Evolutionary conservation across 495 filamentous ascomycete species (phyloP).

Genomic region (Tuber indicum): DNA sequence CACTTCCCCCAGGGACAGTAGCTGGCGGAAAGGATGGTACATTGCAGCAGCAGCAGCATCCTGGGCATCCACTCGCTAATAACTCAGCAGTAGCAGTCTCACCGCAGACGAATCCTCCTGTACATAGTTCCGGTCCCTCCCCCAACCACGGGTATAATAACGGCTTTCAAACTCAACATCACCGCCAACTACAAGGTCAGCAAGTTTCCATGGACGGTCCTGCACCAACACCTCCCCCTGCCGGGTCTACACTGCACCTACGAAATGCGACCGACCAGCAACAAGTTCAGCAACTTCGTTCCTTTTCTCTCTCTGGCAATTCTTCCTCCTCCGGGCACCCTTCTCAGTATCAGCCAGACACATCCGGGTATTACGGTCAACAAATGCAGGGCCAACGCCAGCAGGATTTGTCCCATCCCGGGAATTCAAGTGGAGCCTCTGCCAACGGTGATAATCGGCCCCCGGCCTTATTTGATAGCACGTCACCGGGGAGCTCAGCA

Average conservation of each 20-base stretch:
- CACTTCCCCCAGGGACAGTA: slow-evolving; percentile 24
- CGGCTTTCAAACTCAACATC: slow-evolving; percentile 31
- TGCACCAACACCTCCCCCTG: slow-evolving; percentile 21
- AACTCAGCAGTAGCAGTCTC: slow-evolving; percentile 23
- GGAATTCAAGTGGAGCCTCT: not conserved
- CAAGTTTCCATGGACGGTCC: slow-evolving; percentile 30
- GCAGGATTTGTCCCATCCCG: not conserved
- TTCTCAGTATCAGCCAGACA: slow-evolving; percentile 26
- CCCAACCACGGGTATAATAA: slow-evolving; percentile 32
- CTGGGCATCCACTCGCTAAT: slow-evolving; percentile 30
- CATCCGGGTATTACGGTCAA: slow-evolving; percentile 24
- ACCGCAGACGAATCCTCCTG: slow-evolving; percentile 22
- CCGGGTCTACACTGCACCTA: slow-evolving; percentile 21
- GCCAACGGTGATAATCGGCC: slow-evolving; percentile 25
- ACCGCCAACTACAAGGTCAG: slow-evolving; percentile 33
- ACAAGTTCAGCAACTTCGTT: slow-evolving; percentile 33
- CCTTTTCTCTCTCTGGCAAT: slow-evolving; percentile 26
- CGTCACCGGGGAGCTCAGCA: slow-evolving; percentile 30
- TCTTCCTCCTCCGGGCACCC: slow-evolving; percentile 22
- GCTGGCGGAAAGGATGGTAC: slow-evolving; percentile 34
- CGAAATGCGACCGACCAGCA: slow-evolving; percentile 33
- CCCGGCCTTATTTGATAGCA: slow-evolving; percentile 23
- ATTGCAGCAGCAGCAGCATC: slow-evolving; percentile 30
- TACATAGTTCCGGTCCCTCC: slow-evolving; percentile 26
- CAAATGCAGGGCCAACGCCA: slow-evolving; percentile 15